Evolutionary conservation across 78 protist genomes (phyloP).

Genomic region (Bodo saltans): DNA sequence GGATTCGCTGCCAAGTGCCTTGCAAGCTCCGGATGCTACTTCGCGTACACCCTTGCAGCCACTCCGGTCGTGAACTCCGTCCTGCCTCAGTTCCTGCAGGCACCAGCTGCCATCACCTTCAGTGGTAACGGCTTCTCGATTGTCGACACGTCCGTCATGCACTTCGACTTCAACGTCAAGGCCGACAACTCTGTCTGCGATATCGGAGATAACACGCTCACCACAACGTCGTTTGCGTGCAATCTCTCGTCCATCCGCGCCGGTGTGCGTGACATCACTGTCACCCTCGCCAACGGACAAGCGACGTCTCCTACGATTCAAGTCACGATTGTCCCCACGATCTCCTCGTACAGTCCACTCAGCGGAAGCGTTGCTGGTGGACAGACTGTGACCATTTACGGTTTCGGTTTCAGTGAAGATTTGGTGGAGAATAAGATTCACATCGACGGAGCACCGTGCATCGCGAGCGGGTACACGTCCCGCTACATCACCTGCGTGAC

Average conservation of each 20-base stretch:
- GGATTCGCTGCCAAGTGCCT: background rate
- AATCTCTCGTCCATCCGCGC: background rate
- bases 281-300: too few relatives aligned
- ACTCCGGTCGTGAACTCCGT: background rate
- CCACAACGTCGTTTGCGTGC: background rate
- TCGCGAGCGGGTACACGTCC: background rate
- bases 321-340: slow-evolving; percentile 10
- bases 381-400: slow-evolving; percentile 10
- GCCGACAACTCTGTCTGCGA: too few relatives aligned
- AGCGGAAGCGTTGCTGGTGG: slow-evolving; percentile 6
- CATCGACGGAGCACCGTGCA: background rate
- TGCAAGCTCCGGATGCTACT: background rate
- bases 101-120: background rate
- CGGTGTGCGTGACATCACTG: too few relatives aligned
- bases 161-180: background rate
- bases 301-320: too few relatives aligned
- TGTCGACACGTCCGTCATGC: background rate
- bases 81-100: background rate
- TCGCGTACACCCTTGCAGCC: background rate
- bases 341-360: background rate
- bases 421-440: background rate
- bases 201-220: background rate
- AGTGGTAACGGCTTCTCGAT: background rate
- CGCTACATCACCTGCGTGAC: background rate
- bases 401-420: background rate